Evolutionary conservation across 768 basidiomycete genomes (phyloP).

Genomic region (Strobilomyces dryophilus): DNA sequence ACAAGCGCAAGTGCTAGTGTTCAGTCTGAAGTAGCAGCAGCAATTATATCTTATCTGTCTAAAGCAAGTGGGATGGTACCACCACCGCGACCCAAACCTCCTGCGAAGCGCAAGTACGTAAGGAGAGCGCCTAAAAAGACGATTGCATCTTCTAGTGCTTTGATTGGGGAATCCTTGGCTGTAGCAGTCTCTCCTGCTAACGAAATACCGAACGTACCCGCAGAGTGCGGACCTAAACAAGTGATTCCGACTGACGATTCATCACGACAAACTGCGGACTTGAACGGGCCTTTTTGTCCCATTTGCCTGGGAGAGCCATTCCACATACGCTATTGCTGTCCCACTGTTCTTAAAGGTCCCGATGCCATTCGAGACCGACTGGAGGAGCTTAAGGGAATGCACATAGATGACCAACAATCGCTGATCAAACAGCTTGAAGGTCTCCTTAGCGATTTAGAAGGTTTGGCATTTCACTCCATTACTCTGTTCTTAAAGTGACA

Average conservation of each 20-base stretch:
- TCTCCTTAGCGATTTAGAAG: conserved; percentile 29
- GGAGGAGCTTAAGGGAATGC: conserved; percentile 34
- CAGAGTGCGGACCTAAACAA: neutral
- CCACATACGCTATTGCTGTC: conserved; percentile 50
- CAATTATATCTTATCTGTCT: conserved; percentile 12
- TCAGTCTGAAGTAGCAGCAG: conserved; percentile 15
- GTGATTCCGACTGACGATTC: neutral
- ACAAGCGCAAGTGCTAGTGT: conserved; percentile 18
- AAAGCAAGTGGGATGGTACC: neutral
- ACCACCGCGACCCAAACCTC: conserved; percentile 3
- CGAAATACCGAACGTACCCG: neutral
- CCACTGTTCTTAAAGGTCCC: conserved; percentile 41
- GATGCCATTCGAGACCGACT: conserved; percentile 44
- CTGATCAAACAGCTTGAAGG: conserved; percentile 42
- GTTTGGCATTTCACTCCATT: conserved; percentile 12
- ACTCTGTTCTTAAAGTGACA: conserved; percentile 5
- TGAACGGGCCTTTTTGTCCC: conserved; percentile 32
- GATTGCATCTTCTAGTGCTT: neutral
- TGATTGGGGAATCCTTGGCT: neutral
- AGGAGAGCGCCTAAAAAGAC: conserved; percentile 9
- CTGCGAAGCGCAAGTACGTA: conserved; percentile 5
- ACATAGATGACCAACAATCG: conserved; percentile 15
- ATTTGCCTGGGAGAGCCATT: conserved; percentile 42
- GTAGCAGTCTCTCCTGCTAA: neutral
- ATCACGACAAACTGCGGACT: neutral